phyloP scores from a whole-genome alignment of 1,139 yeast species.

The Lodderomyces pseudojiufengensis region DNA sequence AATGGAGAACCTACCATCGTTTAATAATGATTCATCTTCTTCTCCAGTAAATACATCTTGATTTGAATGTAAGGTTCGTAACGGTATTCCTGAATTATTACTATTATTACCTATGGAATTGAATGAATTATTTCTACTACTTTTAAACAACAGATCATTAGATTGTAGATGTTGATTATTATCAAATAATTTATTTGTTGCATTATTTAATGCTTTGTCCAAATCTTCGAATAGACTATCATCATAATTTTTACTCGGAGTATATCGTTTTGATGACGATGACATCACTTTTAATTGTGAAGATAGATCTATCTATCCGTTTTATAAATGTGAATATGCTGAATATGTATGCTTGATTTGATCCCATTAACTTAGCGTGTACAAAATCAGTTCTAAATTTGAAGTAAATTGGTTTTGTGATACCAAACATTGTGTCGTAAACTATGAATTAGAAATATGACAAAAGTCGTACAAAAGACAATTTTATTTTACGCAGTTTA shows the following conservation, averaged over 20 bases:
- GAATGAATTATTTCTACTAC: constrained; percentile 23
- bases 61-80: constrained; percentile 19
- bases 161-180: constrained; percentile 9
- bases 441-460: too few relatives aligned
- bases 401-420: too few relatives aligned
- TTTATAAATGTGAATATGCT: too few relatives aligned
- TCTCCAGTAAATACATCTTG: constrained; percentile 7
- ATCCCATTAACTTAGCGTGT: too few relatives aligned
- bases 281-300: too few relatives aligned
- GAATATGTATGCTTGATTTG: too few relatives aligned
- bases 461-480: too few relatives aligned
- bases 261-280: constrained; percentile 16
- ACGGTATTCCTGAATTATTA: constrained; percentile 22
- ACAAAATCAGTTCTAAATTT: too few relatives aligned
- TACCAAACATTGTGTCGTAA: too few relatives aligned
- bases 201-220: constrained; percentile 39
- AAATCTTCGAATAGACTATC: constrained; percentile 41
- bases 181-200: constrained; percentile 29
- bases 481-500: too few relatives aligned
- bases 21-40: not conserved
- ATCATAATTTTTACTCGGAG: constrained; percentile 13
- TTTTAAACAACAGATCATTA: constrained; percentile 1
- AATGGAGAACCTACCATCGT: constrained; percentile 7
- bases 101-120: constrained; percentile 18
- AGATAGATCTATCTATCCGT: too few relatives aligned